A percentile compares a stretch with the other conserved stretches of the same genome.
Conservation (phyloP, 2,329 filamentous ascomycete species). For the Pseudocercospora cruenta region DNA sequence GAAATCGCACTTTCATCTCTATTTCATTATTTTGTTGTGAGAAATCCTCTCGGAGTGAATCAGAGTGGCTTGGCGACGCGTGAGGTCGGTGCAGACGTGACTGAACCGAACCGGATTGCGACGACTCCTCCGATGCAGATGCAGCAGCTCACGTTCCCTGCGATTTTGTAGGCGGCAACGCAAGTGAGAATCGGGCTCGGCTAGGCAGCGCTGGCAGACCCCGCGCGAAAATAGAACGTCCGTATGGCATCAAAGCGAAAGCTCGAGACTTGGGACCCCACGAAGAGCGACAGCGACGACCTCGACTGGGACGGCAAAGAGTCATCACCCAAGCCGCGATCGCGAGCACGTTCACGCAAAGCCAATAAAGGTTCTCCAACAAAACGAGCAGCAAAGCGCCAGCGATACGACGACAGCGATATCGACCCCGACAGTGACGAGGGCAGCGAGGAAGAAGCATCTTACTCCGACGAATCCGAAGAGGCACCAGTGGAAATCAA, state of each 20-base stretch:
- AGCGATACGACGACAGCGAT: constrained; percentile 52
- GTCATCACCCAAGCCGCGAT: constrained; percentile 25
- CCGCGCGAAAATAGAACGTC: not conserved
- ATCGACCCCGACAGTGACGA: constrained; percentile 44
- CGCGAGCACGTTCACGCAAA: constrained; percentile 34
- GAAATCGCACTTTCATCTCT: not conserved
- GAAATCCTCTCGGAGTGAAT: not conserved
- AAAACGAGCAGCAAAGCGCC: constrained; percentile 37
- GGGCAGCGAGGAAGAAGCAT: constrained; percentile 46
- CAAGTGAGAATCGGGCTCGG: not conserved
- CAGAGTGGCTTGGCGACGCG: not conserved
- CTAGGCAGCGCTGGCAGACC: constrained; percentile 11
- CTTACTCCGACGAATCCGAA: constrained; percentile 48
- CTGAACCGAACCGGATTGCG: not conserved
- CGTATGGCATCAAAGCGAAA: constrained; percentile 42
- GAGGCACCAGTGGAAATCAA: constrained; percentile 59
- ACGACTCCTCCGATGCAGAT: not conserved
- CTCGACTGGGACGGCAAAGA: constrained; percentile 38
- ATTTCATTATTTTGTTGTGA: not conserved
- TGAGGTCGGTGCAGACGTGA: not conserved
- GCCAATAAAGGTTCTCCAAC: constrained; percentile 27
- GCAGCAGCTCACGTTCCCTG: not conserved
- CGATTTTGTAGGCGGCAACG: not conserved
- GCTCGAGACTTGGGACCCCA: constrained; percentile 42
- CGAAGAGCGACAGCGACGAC: constrained; percentile 42